A percentile compares a stretch with the other conserved stretches of the same genome.
Conservation (phyloP, 257 asterid genomes). For the Vinca minor region DNA sequence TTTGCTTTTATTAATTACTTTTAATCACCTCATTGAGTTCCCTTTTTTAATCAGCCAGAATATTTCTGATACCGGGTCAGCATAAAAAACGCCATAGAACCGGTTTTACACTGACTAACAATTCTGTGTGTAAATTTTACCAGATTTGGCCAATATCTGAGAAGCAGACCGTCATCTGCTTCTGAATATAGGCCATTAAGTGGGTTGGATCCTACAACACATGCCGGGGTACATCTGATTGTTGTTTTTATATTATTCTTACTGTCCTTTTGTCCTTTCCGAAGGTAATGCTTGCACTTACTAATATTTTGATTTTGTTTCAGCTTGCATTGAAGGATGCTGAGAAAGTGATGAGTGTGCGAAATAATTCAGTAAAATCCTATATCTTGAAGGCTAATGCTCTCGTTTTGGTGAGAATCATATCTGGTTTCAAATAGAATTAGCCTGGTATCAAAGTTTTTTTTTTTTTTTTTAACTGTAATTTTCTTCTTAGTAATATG, state of each 20-base stretch:
- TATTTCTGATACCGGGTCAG: constrained; percentile 9
- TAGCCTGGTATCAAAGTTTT: neutral
- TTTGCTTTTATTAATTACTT: neutral
- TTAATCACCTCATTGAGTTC: neutral
- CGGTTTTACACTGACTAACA: neutral
- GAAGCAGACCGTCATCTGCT: constrained; percentile 62
- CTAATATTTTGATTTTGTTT: constrained; percentile 13
- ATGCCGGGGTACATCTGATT: constrained; percentile 63
- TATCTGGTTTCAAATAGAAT: neutral
- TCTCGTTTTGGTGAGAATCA: constrained; percentile 72
- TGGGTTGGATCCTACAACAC: constrained; percentile 88
- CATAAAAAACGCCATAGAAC: neutral
- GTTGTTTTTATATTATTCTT: neutral
- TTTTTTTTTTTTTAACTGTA: too few species aligned
- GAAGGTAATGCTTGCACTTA: constrained; percentile 4
- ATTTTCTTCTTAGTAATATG: neutral
- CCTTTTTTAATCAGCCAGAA: neutral
- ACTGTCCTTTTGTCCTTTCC: neutral
- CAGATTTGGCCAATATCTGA: constrained; percentile 72
- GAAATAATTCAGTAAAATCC: constrained; percentile 33
- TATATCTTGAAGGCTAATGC: constrained; percentile 84
- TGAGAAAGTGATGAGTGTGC: constrained; percentile 62
- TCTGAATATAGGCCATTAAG: constrained; percentile 75
- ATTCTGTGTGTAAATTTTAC: constrained; percentile 10
- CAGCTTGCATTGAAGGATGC: constrained; percentile 96